Base-by-base conservation (phyloP, 2,329 filamentous ascomycete species). In the Colletotrichum sp. region DNA sequence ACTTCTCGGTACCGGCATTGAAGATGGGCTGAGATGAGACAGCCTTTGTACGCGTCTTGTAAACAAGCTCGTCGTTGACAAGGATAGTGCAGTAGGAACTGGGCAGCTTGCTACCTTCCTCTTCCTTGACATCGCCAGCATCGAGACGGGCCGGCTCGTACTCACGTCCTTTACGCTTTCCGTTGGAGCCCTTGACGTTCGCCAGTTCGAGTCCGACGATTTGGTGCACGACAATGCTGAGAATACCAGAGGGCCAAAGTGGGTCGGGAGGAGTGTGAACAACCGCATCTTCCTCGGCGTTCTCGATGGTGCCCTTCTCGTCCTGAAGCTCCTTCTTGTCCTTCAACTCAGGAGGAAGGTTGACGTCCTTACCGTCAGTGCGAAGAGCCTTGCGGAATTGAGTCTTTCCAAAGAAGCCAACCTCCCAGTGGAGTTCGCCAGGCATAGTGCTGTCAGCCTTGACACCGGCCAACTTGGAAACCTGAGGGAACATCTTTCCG, bases 11-110 rank as follows among this genome's bases (percentile, higher is more conserved):
- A 75, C 96, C 96, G 5, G 97, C 96, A 80, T 99, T 98, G 90
- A 98, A 99, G 78, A 99, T 98, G 2, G 97, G 97, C 83, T 98
- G 96, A 68, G 95, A 98, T 43, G 94, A 98, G 9, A 98, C 94
- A 6, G 96, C 96, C 88, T 99, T 99, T 43, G 95, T 92, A 81
- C 97, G 92, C n/a, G 96, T 99, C 81, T 96, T 96, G 88, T 98
- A 99, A 21, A 96, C 91, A 79, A 98, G 85, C 80, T 98, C 93
- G 81, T 99, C 96, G 79, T 98, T 98, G 83, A 94, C 89, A 13
- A 97, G 86, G 71, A 99, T 96, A 2, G 96, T 98, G 86, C 96
- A 98, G 86, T 99, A 99, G 52, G 95, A 95, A 77, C 94, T 98
- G 0, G 97, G 97, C 34, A 99, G 87, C 66, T 93, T 90, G 78